These are phyloP conservation scores for Aschersonia sp. DNA, from an alignment of 2,329 filamentous ascomycete genomes.

Conservation along the genomic window DNA sequence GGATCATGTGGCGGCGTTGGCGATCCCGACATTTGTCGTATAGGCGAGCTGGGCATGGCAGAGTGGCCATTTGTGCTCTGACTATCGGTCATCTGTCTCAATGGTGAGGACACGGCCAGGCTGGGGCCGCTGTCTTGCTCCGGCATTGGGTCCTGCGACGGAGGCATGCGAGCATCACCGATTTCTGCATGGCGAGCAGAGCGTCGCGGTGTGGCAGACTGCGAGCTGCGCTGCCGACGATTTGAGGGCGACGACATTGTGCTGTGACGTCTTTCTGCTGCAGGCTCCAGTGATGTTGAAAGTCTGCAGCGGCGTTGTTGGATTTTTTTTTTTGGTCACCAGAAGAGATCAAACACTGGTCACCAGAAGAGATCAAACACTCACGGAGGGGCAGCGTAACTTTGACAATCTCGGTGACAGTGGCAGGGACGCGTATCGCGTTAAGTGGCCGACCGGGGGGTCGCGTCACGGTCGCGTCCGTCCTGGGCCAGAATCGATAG, in stretches of 20 bases:
- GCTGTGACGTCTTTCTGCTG: background rate
- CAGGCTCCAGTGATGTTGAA: too few species aligned
- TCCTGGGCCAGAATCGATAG: background rate
- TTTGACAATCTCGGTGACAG: background rate
- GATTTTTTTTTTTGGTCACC: too few species aligned
- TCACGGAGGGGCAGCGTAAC: background rate
- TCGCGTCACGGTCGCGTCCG: background rate
- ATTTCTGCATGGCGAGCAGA: constrained; percentile 23
- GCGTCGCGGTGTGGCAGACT: constrained; percentile 28
- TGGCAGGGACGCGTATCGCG: background rate
- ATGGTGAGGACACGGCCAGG: constrained; percentile 34
- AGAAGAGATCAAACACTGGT: too few species aligned
- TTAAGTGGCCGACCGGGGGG: background rate
- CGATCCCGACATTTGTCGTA: constrained; percentile 43
- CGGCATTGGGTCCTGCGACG: constrained; percentile 19
- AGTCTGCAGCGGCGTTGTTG: too few species aligned
- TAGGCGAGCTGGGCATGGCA: constrained; percentile 39
- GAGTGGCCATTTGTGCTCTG: constrained; percentile 30
- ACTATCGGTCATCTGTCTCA: constrained; percentile 41
- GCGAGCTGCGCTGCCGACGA: constrained; percentile 36
- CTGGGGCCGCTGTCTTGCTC: constrained; percentile 14
- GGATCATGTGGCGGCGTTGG: constrained; percentile 35
- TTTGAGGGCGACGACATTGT: constrained; percentile 29
- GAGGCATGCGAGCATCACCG: constrained; percentile 28
- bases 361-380: too few species aligned